A percentile compares a stretch with the other conserved stretches of the same genome.
phyloP scores from a whole-genome alignment of 441 rosid species.

The Eugenia klotzschiana region DNA sequence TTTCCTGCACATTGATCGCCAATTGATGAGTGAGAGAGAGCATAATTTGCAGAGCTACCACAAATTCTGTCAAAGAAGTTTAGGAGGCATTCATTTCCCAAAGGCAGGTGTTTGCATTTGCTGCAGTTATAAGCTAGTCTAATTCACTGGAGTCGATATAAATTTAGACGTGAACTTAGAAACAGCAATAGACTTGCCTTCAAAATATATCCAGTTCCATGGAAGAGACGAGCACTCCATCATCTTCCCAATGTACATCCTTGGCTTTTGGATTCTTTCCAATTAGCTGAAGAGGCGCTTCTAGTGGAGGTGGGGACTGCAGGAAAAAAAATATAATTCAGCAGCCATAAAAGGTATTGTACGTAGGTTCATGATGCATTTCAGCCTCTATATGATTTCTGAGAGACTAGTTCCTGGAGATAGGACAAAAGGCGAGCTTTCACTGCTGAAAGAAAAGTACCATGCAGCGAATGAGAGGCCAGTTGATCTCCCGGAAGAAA shows the following conservation, averaged over 20 bases:
- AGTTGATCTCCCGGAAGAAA: constrained; percentile 75
- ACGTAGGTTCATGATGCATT: not conserved
- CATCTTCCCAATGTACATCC: constrained; percentile 68
- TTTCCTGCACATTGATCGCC: not conserved
- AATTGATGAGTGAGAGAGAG: not conserved
- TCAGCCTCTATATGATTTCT: not conserved
- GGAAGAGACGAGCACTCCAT: constrained; percentile 61
- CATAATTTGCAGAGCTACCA: not conserved
- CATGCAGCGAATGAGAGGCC: constrained; percentile 93
- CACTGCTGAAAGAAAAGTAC: constrained; percentile 19
- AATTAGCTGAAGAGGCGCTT: constrained; percentile 37
- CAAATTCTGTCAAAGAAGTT: not conserved
- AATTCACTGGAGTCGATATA: not conserved
- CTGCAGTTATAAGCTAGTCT: not conserved
- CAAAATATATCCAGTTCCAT: constrained; percentile 56
- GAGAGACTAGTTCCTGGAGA: not conserved
- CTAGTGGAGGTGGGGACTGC: constrained; percentile 79
- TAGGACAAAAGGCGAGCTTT: not conserved
- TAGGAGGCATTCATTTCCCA: not conserved
- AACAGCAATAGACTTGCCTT: constrained; percentile 9
- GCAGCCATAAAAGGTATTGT: not conserved
- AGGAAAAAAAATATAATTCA: not conserved
- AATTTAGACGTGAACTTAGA: not conserved
- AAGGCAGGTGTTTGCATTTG: not conserved
- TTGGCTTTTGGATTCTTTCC: constrained; percentile 45